Conservation (phyloP, 495 filamentous ascomycete species). For the Lasiosphaeris hirsuta region DNA sequence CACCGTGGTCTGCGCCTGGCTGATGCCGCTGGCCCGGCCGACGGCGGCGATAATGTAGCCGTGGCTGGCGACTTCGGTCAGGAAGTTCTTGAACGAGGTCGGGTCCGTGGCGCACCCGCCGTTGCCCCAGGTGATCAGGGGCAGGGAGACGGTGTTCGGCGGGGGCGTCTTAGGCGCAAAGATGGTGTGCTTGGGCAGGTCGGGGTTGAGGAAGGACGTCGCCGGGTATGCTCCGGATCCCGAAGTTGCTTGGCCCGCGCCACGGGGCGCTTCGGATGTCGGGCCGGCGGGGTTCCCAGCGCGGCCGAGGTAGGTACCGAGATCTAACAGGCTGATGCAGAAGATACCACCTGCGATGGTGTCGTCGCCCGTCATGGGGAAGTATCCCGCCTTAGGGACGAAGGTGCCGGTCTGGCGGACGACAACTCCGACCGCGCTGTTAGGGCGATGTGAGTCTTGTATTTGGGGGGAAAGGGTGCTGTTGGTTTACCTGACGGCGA, state of each 20-base stretch:
- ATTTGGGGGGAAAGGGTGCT: neutral
- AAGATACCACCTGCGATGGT: constrained; percentile 28
- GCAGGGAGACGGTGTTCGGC: constrained; percentile 16
- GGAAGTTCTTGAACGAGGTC: constrained; percentile 13
- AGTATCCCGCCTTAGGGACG: constrained; percentile 15
- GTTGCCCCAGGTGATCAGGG: constrained; percentile 32
- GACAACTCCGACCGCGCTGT: neutral
- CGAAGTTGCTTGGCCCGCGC: constrained; percentile 11
- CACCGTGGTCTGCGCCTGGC: constrained; percentile 18
- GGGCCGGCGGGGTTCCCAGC: constrained; percentile 13
- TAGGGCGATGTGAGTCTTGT: neutral
- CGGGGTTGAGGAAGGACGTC: constrained; percentile 14
- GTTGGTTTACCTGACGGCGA: neutral
- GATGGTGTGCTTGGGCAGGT: constrained; percentile 29
- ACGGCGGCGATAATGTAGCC: constrained; percentile 31
- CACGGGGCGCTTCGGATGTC: constrained; percentile 18
- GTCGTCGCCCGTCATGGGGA: constrained; percentile 21
- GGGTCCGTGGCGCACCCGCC: constrained; percentile 30
- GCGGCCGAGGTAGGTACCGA: constrained; percentile 11
- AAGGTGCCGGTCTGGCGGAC: constrained; percentile 14
- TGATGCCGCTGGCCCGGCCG: constrained; percentile 17
- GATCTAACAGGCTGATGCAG: constrained; percentile 15
- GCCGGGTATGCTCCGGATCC: constrained; percentile 27
- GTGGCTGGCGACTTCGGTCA: constrained; percentile 27
- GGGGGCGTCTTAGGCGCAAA: constrained; percentile 23